Evolutionary conservation across 2,329 filamentous ascomycete species (phyloP).

Genomic region (Fusarium sp.): DNA sequence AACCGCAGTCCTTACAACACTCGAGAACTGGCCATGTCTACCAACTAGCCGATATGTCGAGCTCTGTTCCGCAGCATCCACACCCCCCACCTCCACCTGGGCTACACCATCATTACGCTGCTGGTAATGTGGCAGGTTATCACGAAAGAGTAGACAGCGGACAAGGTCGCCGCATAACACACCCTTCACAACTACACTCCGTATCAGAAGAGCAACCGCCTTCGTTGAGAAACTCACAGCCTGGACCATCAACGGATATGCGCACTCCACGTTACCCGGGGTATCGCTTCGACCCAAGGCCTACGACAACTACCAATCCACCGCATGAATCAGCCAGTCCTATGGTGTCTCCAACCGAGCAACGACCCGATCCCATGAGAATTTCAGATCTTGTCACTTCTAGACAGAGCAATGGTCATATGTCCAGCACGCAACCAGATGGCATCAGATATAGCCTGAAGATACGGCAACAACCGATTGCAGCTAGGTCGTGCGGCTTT

Average conservation of each 20-base stretch:
- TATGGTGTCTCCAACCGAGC: constrained; percentile 24
- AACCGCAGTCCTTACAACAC: constrained; percentile 22
- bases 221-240: constrained; percentile 17
- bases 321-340: constrained; percentile 14
- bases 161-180: constrained; percentile 22
- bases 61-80: constrained; percentile 30
- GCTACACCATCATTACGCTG: constrained; percentile 21
- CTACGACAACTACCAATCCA: neutral
- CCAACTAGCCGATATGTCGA: constrained; percentile 26
- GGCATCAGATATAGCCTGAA: constrained; percentile 48
- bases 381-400: constrained; percentile 40
- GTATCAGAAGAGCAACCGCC: constrained; percentile 9
- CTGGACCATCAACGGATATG: constrained; percentile 4
- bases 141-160: constrained; percentile 21
- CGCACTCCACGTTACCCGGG: neutral
- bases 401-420: neutral
- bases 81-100: constrained; percentile 26
- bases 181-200: constrained; percentile 12
- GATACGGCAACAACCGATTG: constrained; percentile 81
- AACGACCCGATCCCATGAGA: constrained; percentile 40
- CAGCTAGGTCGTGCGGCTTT: constrained; percentile 84
- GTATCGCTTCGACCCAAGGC: constrained; percentile 13
- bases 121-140: constrained; percentile 9
- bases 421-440: constrained; percentile 1
- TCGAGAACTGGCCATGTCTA: constrained; percentile 22